phyloP scores from a whole-genome alignment of 345 rosid species.

The Eucalyptus regnans region DNA sequence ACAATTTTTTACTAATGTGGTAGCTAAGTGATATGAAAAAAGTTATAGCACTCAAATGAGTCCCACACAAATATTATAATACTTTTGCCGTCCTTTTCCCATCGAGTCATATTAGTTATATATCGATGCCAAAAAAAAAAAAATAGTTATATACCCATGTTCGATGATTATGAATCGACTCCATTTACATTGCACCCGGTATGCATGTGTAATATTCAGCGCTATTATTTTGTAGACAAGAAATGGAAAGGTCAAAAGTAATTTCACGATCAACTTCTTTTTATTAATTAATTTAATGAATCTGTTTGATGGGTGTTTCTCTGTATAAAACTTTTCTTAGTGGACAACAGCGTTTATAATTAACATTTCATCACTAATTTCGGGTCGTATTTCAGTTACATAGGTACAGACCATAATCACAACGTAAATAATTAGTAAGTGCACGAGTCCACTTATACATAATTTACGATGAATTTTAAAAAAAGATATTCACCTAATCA shows the following conservation, averaged over 20 bases:
- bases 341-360: background rate
- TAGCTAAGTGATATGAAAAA: accelerated
- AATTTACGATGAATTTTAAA: background rate
- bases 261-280: background rate
- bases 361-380: background rate
- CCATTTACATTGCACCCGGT: background rate
- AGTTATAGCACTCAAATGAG: background rate
- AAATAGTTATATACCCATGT: background rate
- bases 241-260: background rate
- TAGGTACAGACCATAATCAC: background rate
- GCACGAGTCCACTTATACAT: background rate
- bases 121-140: too few relatives aligned
- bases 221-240: background rate
- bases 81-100: too few relatives aligned
- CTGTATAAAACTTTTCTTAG: background rate
- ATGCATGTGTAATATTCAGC: background rate
- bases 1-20: accelerated
- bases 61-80: accelerated
- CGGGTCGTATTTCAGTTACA: background rate
- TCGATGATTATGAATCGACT: background rate
- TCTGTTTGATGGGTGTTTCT: background rate
- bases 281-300: background rate
- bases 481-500: background rate
- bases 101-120: background rate
- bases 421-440: background rate